Conservation (phyloP, 2,329 filamentous ascomycete genomes). For the Ophiostoma australiae region DNA sequence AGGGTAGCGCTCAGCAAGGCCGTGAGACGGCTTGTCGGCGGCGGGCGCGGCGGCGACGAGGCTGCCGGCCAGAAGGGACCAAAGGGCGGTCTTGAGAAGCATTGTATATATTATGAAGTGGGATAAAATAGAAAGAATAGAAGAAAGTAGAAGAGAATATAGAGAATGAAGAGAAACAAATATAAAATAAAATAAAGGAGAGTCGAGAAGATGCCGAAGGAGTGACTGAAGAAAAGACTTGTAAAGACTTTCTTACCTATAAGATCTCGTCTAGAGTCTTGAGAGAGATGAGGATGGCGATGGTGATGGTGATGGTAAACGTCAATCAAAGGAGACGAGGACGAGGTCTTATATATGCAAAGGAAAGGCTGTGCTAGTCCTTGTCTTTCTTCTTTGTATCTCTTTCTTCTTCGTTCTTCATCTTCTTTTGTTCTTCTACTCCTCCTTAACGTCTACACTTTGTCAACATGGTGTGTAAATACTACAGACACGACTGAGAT, state of each 20-base stretch:
- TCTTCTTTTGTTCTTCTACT: background rate
- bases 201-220: background rate
- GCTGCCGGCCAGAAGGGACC: conserved; percentile 14
- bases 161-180: background rate
- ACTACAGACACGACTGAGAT: background rate
- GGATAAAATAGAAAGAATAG: background rate
- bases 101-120: conserved; percentile 4
- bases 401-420: no score
- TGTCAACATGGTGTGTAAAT: conserved; percentile 5
- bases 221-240: conserved; percentile 3
- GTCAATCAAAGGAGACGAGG: background rate
- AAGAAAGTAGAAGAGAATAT: background rate
- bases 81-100: conserved; percentile 12
- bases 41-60: background rate
- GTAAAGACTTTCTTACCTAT: background rate
- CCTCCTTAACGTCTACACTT: background rate
- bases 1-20: background rate
- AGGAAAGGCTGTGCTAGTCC: no score
- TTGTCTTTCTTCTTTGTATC: no score
- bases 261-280: background rate
- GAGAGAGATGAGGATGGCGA: background rate
- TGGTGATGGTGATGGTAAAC: background rate
- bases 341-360: background rate
- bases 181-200: background rate
- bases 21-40: background rate